Percentiles rank a stretch among this genome's conserved stretches.
phyloP scores from a whole-genome alignment of 371 early-diverging fungal genomes.

The Actinomortierella ambigua region DNA sequence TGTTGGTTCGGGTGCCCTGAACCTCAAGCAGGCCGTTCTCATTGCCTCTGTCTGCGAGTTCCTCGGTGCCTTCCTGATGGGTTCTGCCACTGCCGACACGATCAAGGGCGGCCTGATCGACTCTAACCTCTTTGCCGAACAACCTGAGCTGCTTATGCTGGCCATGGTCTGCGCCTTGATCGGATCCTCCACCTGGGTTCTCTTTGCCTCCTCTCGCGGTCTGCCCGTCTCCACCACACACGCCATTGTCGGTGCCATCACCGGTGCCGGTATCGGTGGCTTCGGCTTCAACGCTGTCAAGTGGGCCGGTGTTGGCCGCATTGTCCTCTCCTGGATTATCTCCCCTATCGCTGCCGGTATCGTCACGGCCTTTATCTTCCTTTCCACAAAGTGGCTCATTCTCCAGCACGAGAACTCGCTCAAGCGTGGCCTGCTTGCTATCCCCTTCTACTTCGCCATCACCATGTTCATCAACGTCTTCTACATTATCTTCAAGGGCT shows the following conservation, averaged over 20 bases:
- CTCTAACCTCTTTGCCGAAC: slow-evolving; percentile 51
- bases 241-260: slow-evolving; percentile 81
- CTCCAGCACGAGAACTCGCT: slow-evolving; percentile 69
- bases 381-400: slow-evolving; percentile 68
- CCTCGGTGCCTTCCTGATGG: slow-evolving; percentile 84
- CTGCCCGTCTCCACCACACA: slow-evolving; percentile 67
- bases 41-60: slow-evolving; percentile 89
- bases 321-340: slow-evolving; percentile 80
- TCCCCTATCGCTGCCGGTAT: slow-evolving; percentile 75
- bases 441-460: slow-evolving; percentile 84
- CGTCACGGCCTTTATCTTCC: slow-evolving; percentile 68
- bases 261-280: slow-evolving; percentile 81
- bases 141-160: slow-evolving; percentile 82
- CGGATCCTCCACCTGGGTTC: slow-evolving; percentile 78
- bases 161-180: slow-evolving; percentile 84
- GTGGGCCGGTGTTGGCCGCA: slow-evolving; percentile 78
- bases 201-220: slow-evolving; percentile 69
- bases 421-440: slow-evolving; percentile 71
- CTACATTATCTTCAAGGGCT: slow-evolving; percentile 78
- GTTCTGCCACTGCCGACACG: slow-evolving; percentile 75
- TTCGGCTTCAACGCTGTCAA: slow-evolving; percentile 69
- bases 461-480: slow-evolving; percentile 73
- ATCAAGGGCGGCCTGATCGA: slow-evolving; percentile 77
- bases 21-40: slow-evolving; percentile 72
- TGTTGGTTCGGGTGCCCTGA: slow-evolving; percentile 80